Conservation (phyloP, 1,284 basidiomycete genomes). For the Sparassis latifolia region DNA sequence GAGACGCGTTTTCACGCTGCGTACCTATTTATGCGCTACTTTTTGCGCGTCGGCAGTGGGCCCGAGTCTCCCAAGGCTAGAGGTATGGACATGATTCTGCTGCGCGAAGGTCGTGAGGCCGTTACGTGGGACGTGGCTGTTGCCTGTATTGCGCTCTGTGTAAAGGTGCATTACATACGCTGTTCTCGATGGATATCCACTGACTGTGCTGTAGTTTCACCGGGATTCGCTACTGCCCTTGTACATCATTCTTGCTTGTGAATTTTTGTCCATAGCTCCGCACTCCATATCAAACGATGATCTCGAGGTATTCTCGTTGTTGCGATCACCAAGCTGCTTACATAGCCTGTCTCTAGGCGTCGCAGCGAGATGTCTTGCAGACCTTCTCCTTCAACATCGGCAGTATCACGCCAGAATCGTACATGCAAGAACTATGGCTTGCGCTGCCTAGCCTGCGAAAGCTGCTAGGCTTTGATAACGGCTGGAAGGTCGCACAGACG, state of each 20-base stretch:
- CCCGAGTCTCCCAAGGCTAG: conserved; percentile 8
- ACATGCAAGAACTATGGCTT: conserved; percentile 52
- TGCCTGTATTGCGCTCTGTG: conserved; percentile 48
- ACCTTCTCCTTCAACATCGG: conserved; percentile 44
- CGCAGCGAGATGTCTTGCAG: conserved; percentile 51
- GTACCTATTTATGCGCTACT: conserved; percentile 48
- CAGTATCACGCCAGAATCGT: conserved; percentile 45
- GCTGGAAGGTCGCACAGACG: conserved; percentile 39
- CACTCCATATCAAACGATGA: conserved; percentile 37
- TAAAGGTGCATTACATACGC: conserved; percentile 37
- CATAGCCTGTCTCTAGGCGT: conserved; percentile 28
- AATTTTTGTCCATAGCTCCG: conserved; percentile 44
- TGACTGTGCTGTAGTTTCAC: conserved; percentile 37
- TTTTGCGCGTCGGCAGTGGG: conserved; percentile 26
- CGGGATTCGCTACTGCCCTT: conserved; percentile 56
- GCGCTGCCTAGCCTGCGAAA: conserved; percentile 43
- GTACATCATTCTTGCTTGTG: conserved; percentile 40
- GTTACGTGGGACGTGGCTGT: conserved; percentile 49
- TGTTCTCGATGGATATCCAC: not conserved
- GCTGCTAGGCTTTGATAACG: conserved; percentile 30
- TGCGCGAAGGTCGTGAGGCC: conserved; percentile 26
- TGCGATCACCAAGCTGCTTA: no score
- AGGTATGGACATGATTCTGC: conserved; percentile 7
- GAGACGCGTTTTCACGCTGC: conserved; percentile 59
- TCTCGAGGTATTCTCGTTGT: conserved; percentile 38